Base-by-base conservation (phyloP, 1,139 yeast genomes). In the Yamadazyma oceani region DNA sequence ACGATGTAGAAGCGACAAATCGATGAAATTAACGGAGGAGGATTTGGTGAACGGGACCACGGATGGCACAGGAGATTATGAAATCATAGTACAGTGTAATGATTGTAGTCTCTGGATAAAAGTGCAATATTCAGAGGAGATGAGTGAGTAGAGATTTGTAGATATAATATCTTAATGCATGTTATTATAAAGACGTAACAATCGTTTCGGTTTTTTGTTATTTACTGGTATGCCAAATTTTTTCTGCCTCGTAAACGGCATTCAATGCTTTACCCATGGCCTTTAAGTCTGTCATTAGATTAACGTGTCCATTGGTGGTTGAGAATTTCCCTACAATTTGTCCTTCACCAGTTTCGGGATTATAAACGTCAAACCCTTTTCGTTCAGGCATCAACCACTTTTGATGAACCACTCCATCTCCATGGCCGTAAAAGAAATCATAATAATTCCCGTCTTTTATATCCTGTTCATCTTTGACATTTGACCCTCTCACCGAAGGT, bases 321-420 rank as follows among this genome's bases (percentile, higher is more conserved):
- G 82, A 69, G 39, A 85, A 69, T 51, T 82, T 84, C 7, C 86
- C 90, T 13, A 75, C 86, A 2, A 85, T 77, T 35, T 71, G 70
- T 7, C 77, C 77, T 31, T 48, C 46, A 2, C 68, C 67, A 0
- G 67, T 57, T 11, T 48, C 49, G 7, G 55, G 52, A 41, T 71
- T 58, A 40, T 55, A 66, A 19, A 48, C 49, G 0, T 73, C 64
- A 53, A 83, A 88, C 0, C 94, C 94, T 46, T 72, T 70, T 19
- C 67, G 62, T 50, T 83, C 85, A 0, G 97, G 96, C 79, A 88
- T 77, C 29, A 86, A 61, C 82, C 90, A 83, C 45, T 78, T 78
- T 50, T 83, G 87, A 58, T 86, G 88, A 1, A 88, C 85, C 12
- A 89, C 96, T 24, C 97, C 97, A 55, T 89, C 97, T 6, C 97